A percentile compares a stretch with the other conserved stretches of the same genome.
Conservation (phyloP, 1,284 basidiomycete genomes). For the Trichosporon asahii region DNA sequence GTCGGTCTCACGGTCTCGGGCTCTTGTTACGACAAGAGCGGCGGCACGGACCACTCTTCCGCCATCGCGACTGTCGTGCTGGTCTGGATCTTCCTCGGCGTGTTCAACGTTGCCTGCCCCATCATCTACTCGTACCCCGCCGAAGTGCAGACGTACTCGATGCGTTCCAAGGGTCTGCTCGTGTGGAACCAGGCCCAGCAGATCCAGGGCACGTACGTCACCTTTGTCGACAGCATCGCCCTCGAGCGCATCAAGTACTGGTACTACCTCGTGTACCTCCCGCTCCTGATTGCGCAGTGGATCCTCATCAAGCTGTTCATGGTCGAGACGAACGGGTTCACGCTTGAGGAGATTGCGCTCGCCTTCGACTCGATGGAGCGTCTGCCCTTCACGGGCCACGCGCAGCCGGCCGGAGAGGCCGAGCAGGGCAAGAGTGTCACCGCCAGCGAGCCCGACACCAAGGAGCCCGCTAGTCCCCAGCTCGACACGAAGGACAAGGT, state of each 20-base stretch:
- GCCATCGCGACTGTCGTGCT: conserved; percentile 47
- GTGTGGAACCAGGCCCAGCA: conserved; percentile 51
- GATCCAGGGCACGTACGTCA: conserved; percentile 29
- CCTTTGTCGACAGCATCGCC: conserved; percentile 48
- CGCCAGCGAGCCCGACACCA: neutral
- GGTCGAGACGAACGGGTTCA: conserved; percentile 50
- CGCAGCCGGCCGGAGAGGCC: neutral
- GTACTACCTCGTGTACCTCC: conserved; percentile 44
- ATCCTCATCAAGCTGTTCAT: conserved; percentile 39
- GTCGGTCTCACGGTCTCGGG: conserved; percentile 44
- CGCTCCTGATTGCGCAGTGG: conserved; percentile 36
- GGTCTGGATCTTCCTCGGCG: conserved; percentile 51
- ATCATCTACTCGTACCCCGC: conserved; percentile 49
- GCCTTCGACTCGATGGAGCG: conserved; percentile 35
- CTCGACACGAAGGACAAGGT: too few relatives aligned
- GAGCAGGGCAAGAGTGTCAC: neutral
- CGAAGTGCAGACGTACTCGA: conserved; percentile 51
- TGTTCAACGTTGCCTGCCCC: conserved; percentile 49
- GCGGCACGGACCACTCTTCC: conserved; percentile 29
- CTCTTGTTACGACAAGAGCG: conserved; percentile 41
- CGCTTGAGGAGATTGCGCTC: conserved; percentile 49
- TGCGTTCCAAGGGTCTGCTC: conserved; percentile 51
- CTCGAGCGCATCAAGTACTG: conserved; percentile 47
- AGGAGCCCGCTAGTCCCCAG: too few relatives aligned
- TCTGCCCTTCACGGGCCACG: conserved; percentile 14